A percentile compares a stretch with the other conserved stretches of the same genome.
These are phyloP conservation scores for Mayamaea pseudoterrestris DNA, from an alignment of 108 stramenopile species.

Conservation along the genomic window DNA sequence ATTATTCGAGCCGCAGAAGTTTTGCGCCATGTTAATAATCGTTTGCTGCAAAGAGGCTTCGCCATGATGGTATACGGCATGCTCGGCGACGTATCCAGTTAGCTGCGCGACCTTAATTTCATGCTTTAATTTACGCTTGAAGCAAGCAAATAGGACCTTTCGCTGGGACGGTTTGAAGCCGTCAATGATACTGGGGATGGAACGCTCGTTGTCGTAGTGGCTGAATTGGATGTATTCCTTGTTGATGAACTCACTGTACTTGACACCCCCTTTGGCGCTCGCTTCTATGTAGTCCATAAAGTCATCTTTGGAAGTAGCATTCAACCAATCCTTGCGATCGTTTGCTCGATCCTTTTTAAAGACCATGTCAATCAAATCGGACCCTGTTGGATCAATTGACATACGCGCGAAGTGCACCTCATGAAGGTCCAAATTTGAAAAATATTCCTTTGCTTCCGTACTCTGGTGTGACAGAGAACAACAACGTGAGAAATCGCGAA, in stretches of 20 bases:
- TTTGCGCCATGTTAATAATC: conserved; percentile 92
- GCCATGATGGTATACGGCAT: conserved; percentile 99
- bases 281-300: conserved; percentile 79
- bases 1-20: conserved; percentile 92
- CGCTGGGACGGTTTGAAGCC: conserved; percentile 98
- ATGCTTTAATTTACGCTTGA: conserved; percentile 94
- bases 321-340: conserved; percentile 91
- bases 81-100: conserved; percentile 85
- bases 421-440: conserved; percentile 61
- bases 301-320: conserved; percentile 61
- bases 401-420: conserved; percentile 55
- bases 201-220: conserved; percentile 83
- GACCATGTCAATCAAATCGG: conserved; percentile 96
- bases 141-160: conserved; percentile 96
- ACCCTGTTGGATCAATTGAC: conserved; percentile 46
- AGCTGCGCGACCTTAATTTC: conserved; percentile 98
- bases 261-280: conserved; percentile 41
- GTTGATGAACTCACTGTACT: conserved; percentile 93
- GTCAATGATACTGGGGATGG: conserved; percentile 91
- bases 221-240: conserved; percentile 96
- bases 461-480: too few relatives aligned
- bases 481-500: too few relatives aligned
- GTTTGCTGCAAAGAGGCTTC: conserved; percentile 90
- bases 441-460: conserved; percentile 89
- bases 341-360: conserved; percentile 90